Percentiles rank a stretch among this genome's conserved stretches.
These are phyloP conservation scores for Penicillium sp. DNA, from an alignment of 2,329 filamentous ascomycete species.

Conservation along the genomic window DNA sequence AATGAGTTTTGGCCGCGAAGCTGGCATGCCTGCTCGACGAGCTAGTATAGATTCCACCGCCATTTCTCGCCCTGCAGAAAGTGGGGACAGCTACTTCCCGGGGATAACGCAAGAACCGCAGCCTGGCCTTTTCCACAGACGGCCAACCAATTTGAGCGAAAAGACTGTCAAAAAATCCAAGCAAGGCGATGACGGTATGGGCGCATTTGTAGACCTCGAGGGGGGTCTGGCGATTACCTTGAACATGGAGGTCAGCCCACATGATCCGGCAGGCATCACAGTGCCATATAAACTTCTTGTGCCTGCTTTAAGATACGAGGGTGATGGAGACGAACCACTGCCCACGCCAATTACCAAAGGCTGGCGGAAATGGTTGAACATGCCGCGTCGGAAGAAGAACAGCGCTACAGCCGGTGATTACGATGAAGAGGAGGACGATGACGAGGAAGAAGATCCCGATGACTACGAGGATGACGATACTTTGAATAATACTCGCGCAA, in stretches of 20 bases:
- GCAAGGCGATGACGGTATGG: constrained; percentile 52
- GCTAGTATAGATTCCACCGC: constrained; percentile 37
- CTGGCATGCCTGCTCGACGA: constrained; percentile 23
- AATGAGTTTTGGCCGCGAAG: constrained; percentile 37
- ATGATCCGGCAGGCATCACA: constrained; percentile 85
- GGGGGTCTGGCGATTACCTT: constrained; percentile 82
- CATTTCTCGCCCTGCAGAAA: constrained; percentile 28
- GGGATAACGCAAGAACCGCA: constrained; percentile 22
- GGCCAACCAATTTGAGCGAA: constrained; percentile 66
- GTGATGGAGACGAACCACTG: constrained; percentile 39
- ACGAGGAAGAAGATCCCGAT: constrained; percentile 15
- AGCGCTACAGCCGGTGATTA: constrained; percentile 17
- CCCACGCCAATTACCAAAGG: constrained; percentile 37
- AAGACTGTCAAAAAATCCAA: constrained; percentile 62
- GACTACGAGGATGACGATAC: constrained; percentile 26
- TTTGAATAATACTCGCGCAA: constrained; percentile 26
- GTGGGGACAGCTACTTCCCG: constrained; percentile 36
- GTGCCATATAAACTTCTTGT: constrained; percentile 83
- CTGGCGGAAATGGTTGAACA: constrained; percentile 41
- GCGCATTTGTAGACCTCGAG: constrained; percentile 69
- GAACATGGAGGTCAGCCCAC: constrained; percentile 84
- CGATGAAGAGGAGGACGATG: constrained; percentile 18
- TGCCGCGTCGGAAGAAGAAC: constrained; percentile 29
- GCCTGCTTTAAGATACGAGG: constrained; percentile 66
- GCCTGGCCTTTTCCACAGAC: constrained; percentile 61